phyloP scores from a whole-genome alignment of 2,329 filamentous ascomycete genomes.

The Pseudogymnoascus verrucosus region DNA sequence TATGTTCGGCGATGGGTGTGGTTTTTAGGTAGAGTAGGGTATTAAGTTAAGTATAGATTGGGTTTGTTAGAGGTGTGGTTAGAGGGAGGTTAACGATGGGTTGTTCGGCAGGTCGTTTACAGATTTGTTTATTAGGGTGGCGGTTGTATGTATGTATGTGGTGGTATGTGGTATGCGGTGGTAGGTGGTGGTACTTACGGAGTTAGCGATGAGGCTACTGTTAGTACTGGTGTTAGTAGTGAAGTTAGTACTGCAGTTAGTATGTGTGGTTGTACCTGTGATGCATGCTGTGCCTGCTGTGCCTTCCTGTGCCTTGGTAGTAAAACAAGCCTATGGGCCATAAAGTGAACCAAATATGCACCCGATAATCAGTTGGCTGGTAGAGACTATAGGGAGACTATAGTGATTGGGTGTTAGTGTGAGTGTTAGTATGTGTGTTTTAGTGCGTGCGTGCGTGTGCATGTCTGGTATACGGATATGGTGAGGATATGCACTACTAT shows the following conservation, averaged over 20 bases:
- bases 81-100: not conserved
- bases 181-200: not conserved
- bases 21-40: not conserved
- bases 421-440: no score
- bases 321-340: not conserved
- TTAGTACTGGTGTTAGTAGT: not conserved
- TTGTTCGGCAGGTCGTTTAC: not conserved
- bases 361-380: not conserved
- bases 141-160: not conserved
- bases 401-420: not conserved
- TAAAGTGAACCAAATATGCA: not conserved
- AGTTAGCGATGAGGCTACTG: not conserved
- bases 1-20: not conserved
- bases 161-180: not conserved
- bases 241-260: not conserved
- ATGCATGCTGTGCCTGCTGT: not conserved
- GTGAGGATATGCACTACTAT: not conserved
- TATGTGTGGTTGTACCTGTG: not conserved
- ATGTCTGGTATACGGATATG: not conserved
- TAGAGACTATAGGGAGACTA: no score
- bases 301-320: not conserved
- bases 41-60: not conserved
- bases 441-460: no score
- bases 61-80: not conserved
- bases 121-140: not conserved